phyloP scores from a whole-genome alignment of 2,329 filamentous ascomycete species.

The Thermothelomyces thermophilus region DNA sequence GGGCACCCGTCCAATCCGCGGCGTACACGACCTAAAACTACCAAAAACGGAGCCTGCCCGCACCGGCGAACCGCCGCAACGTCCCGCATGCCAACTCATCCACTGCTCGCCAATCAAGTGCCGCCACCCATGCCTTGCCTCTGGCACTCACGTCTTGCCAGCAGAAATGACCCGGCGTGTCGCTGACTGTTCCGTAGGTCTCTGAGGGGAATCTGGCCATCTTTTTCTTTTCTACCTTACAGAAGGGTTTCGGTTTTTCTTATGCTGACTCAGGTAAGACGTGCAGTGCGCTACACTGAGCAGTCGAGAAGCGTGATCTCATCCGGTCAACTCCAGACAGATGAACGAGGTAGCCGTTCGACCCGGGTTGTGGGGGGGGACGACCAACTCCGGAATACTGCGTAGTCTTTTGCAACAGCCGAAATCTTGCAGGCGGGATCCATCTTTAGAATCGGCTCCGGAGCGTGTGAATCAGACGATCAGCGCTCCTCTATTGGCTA shows the following conservation, averaged over 20 bases:
- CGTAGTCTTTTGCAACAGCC: slow-evolving; percentile 10
- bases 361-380: no score
- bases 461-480: background rate
- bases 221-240: background rate
- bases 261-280: no score
- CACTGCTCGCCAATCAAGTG: slow-evolving; percentile 20
- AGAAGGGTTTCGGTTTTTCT: no score
- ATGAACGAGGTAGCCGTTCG: no score
- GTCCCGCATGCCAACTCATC: slow-evolving; percentile 24
- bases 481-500: slow-evolving; percentile 3
- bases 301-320: no score
- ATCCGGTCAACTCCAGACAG: no score
- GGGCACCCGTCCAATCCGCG: slow-evolving; percentile 22
- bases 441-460: background rate
- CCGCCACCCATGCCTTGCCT: slow-evolving; percentile 19
- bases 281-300: no score
- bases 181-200: background rate
- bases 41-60: slow-evolving; percentile 21
- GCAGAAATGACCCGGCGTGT: background rate
- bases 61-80: slow-evolving; percentile 17
- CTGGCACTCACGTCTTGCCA: slow-evolving; percentile 13
- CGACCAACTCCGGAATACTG: no score
- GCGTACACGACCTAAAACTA: slow-evolving; percentile 26
- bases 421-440: slow-evolving; percentile 8
- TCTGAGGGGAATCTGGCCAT: background rate